Conservation (phyloP, 495 filamentous ascomycete genomes). For the Copromyces sp. region DNA sequence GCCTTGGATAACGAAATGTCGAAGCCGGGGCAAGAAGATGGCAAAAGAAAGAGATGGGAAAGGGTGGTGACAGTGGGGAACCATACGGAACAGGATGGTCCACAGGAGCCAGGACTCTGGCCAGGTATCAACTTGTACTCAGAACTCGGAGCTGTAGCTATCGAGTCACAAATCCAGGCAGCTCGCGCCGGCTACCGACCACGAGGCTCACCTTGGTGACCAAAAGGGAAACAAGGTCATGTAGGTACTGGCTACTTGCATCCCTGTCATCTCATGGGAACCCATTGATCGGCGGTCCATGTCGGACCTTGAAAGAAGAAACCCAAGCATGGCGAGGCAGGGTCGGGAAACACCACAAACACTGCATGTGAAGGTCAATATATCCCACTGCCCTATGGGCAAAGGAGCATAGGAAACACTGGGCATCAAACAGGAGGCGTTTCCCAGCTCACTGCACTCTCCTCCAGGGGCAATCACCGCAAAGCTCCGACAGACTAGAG, state of each 20-base stretch:
- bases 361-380: neutral
- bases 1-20: neutral
- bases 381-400: neutral
- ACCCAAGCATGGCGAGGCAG: neutral
- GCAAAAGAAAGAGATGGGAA: neutral
- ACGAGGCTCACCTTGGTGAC: neutral
- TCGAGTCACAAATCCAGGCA: constrained; percentile 13
- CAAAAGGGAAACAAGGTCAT: neutral
- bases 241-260: neutral
- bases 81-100: neutral
- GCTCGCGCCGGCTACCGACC: constrained; percentile 7
- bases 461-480: neutral
- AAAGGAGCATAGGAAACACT: neutral
- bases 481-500: neutral
- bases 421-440: neutral
- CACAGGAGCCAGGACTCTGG: neutral
- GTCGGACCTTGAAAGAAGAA: neutral
- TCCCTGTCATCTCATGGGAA: neutral
- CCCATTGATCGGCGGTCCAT: neutral
- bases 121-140: constrained; percentile 8
- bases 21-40: neutral
- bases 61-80: constrained; percentile 1
- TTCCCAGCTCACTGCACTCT: neutral
- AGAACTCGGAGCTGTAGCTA: neutral
- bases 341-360: neutral